These are phyloP conservation scores for Auriscalpium microsporum DNA, from an alignment of 768 basidiomycete species.

Conservation along the genomic window DNA sequence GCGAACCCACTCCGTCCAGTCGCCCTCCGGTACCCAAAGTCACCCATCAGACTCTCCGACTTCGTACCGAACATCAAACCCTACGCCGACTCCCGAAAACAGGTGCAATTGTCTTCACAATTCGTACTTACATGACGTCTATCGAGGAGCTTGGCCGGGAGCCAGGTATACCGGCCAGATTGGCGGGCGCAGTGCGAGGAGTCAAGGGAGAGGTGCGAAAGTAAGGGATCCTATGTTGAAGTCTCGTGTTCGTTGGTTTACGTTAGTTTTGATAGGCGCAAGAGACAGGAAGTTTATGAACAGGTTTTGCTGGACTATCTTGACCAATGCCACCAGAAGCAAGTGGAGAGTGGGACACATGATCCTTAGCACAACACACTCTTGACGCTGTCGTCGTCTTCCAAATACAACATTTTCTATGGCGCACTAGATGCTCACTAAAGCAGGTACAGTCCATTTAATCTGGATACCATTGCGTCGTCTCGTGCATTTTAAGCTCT, in stretches of 20 bases:
- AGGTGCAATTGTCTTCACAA: slow-evolving; percentile 57
- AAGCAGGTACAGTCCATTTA: neutral
- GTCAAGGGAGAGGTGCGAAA: slow-evolving; percentile 50
- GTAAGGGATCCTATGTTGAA: slow-evolving; percentile 41
- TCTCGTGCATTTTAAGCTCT: neutral
- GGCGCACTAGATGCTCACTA: no score
- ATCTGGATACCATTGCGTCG: neutral
- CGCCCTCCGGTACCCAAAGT: neutral
- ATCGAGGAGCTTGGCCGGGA: slow-evolving; percentile 43
- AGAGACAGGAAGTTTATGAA: slow-evolving; percentile 25
- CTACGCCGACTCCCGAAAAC: slow-evolving; percentile 48
- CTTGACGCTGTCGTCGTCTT: no score
- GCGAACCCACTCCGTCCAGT: neutral
- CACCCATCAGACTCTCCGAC: slow-evolving; percentile 29
- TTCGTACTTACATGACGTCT: slow-evolving; percentile 51
- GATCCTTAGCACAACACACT: no score
- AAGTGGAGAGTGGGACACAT: slow-evolving; percentile 13
- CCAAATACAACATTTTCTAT: no score
- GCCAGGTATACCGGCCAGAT: slow-evolving; percentile 45
- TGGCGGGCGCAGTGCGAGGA: slow-evolving; percentile 49
- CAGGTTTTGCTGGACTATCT: slow-evolving; percentile 28
- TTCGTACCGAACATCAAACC: slow-evolving; percentile 55
- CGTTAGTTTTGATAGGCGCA: slow-evolving; percentile 22
- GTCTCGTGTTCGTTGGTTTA: slow-evolving; percentile 24
- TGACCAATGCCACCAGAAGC: slow-evolving; percentile 27